phyloP scores from a whole-genome alignment of 139 green algal genomes.

The Chlamydomonas eustigma region DNA sequence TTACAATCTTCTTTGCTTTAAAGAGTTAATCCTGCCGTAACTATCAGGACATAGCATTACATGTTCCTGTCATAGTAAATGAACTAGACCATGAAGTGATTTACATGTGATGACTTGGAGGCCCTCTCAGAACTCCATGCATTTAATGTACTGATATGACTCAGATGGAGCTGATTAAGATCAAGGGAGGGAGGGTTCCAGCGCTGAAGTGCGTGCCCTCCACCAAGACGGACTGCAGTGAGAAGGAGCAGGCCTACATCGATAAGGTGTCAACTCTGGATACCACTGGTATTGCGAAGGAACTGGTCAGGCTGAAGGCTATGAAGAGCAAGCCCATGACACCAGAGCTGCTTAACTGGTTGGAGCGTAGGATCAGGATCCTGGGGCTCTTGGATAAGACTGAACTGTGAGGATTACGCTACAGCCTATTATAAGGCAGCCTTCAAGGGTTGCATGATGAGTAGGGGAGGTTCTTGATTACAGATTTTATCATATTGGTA shows the following conservation, averaged over 20 bases:
- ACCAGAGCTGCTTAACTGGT: neutral
- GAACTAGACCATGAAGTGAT: too few species aligned
- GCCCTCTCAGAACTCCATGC: too few species aligned
- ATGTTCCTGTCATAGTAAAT: too few species aligned
- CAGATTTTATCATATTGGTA: too few species aligned
- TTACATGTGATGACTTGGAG: too few species aligned
- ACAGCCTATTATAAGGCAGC: too few species aligned
- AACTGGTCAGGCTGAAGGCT: neutral
- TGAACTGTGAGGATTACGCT: neutral
- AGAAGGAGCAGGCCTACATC: neutral
- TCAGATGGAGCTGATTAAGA: conserved; percentile 15
- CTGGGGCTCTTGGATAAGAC: neutral
- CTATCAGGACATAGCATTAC: too few species aligned
- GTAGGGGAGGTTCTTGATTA: too few species aligned
- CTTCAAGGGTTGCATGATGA: too few species aligned
- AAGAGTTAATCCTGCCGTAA: too few species aligned
- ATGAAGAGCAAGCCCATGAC: neutral
- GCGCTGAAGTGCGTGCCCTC: neutral
- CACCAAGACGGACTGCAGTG: neutral
- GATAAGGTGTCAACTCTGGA: neutral
- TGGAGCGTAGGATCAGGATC: neutral
- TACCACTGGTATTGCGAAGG: neutral
- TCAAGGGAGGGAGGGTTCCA: conserved; percentile 12
- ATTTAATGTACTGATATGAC: too few species aligned
- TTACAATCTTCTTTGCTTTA: too few species aligned